Percentiles rank a stretch among this genome's conserved stretches.
These are phyloP conservation scores for Psilocybe tampanensis DNA, from an alignment of 768 basidiomycete species.

Conservation along the genomic window DNA sequence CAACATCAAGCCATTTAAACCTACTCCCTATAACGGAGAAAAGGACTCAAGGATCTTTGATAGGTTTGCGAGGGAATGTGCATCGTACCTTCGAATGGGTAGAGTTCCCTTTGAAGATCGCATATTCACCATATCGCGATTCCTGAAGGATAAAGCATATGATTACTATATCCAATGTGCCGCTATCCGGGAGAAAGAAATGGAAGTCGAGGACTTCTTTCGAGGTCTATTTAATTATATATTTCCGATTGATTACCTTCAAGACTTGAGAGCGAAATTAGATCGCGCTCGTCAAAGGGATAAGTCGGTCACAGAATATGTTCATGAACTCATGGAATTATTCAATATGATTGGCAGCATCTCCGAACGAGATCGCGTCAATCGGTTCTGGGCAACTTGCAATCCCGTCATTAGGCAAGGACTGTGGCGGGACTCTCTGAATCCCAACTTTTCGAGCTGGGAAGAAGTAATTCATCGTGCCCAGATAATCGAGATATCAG, in stretches of 20 bases:
- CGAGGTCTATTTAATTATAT: conserved; percentile 36
- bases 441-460: conserved; percentile 29
- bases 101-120: no score
- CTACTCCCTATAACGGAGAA: no score
- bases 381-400: conserved; percentile 37
- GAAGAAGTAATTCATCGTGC: conserved; percentile 29
- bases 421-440: conserved; percentile 30
- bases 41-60: no score
- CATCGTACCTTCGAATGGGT: no score
- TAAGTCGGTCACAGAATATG: conserved; percentile 31
- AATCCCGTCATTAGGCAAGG: conserved; percentile 24
- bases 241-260: conserved; percentile 28
- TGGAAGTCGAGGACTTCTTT: conserved; percentile 26
- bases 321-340: conserved; percentile 35
- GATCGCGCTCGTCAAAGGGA: conserved; percentile 24
- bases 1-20: no score
- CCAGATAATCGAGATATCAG: conserved; percentile 22
- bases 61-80: no score
- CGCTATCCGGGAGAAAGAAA: no score
- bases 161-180: no score
- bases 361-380: conserved; percentile 28
- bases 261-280: conserved; percentile 28
- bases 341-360: conserved; percentile 33
- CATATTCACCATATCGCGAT: no score
- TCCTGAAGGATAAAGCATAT: no score